These are phyloP conservation scores for Clavulina sp. DNA, from an alignment of 768 basidiomycete species.

Conservation along the genomic window DNA sequence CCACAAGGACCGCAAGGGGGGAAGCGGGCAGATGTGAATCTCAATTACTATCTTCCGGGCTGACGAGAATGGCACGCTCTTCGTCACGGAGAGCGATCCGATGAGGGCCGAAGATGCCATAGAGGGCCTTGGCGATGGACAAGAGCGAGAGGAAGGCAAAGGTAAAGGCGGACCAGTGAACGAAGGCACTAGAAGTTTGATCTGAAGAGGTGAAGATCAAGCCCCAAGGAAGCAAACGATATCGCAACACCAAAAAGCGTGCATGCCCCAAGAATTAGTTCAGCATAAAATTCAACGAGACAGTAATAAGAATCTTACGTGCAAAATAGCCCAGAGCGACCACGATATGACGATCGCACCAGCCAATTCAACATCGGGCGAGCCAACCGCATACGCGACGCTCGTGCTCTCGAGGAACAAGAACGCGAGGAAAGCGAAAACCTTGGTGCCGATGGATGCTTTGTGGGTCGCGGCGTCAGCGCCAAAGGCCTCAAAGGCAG, in stretches of 20 bases:
- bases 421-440: constrained; percentile 84
- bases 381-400: constrained; percentile 87
- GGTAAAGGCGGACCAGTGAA: constrained; percentile 78
- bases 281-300: background rate
- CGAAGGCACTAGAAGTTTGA: constrained; percentile 48
- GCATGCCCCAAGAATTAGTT: background rate
- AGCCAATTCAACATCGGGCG: constrained; percentile 78
- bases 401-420: constrained; percentile 88
- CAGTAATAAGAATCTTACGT: constrained; percentile 15
- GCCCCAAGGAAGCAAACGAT: no score
- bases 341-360: constrained; percentile 83
- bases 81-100: constrained; percentile 56
- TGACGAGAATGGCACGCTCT: constrained; percentile 73
- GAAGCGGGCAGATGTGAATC: no score
- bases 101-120: constrained; percentile 29
- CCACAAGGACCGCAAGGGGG: no score
- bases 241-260: no score
- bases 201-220: no score
- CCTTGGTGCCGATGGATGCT: constrained; percentile 81
- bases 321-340: constrained; percentile 90
- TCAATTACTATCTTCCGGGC: no score
- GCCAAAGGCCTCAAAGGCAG: constrained; percentile 81
- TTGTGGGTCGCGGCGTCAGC: constrained; percentile 42
- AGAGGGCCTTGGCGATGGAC: constrained; percentile 65
- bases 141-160: constrained; percentile 73